Percentiles rank a stretch among this genome's conserved stretches.
phyloP scores from a whole-genome alignment of 2,329 filamentous ascomycete species.

The Davidsoniella neocaledoniae region DNA sequence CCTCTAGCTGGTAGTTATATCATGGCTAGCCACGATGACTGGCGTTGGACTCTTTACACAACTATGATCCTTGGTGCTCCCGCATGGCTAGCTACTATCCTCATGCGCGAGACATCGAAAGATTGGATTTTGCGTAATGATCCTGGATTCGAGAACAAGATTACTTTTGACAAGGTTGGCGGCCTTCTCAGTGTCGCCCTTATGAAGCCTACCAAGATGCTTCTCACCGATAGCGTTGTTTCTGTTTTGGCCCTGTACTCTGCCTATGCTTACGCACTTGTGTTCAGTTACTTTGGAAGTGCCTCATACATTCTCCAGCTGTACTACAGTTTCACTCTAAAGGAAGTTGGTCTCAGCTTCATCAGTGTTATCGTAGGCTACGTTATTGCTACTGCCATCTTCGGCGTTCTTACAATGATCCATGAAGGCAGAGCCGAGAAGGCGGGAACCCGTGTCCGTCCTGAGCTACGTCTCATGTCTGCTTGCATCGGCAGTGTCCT shows the following conservation, averaged over 20 bases:
- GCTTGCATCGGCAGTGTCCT: constrained; percentile 41
- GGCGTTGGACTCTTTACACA: constrained; percentile 38
- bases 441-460: constrained; percentile 25
- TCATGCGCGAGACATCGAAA: constrained; percentile 40
- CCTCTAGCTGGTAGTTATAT: constrained; percentile 34
- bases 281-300: constrained; percentile 36
- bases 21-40: constrained; percentile 26
- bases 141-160: constrained; percentile 16
- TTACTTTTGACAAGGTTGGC: constrained; percentile 14
- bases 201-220: constrained; percentile 37
- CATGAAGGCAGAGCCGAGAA: constrained; percentile 25
- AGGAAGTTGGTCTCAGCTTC: constrained; percentile 28
- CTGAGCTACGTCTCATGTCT: constrained; percentile 40
- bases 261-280: constrained; percentile 32
- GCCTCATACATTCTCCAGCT: constrained; percentile 31
- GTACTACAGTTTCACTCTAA: constrained; percentile 27
- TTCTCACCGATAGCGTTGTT: constrained; percentile 46
- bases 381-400: constrained; percentile 20
- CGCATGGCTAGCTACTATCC: constrained; percentile 20
- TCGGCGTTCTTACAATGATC: constrained; percentile 20
- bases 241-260: constrained; percentile 35
- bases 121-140: constrained; percentile 28
- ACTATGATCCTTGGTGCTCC: constrained; percentile 29
- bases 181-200: constrained; percentile 27
- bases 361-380: constrained; percentile 29